phyloP scores from a whole-genome alignment of 2,329 filamentous ascomycete species.

The Calonectria naviculata region DNA sequence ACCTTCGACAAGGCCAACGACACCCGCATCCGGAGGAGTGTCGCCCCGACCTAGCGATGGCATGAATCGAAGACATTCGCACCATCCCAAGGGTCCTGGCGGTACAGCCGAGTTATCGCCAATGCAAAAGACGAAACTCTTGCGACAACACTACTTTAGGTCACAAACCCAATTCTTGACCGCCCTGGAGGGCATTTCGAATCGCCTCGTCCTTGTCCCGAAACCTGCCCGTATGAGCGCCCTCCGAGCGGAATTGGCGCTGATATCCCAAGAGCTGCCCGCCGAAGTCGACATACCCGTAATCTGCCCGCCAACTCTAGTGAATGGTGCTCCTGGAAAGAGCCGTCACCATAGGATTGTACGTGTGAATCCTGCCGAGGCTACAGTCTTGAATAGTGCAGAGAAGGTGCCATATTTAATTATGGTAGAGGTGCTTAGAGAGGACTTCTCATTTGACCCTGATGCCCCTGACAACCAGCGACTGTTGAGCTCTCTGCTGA shows the following conservation, averaged over 20 bases:
- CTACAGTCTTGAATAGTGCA: constrained; percentile 86
- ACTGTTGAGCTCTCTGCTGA: constrained; percentile 67
- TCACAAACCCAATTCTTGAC: constrained; percentile 84
- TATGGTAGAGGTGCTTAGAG: constrained; percentile 84
- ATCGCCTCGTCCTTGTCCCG: constrained; percentile 83
- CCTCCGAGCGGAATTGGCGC: constrained; percentile 80
- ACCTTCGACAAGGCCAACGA: constrained; percentile 63
- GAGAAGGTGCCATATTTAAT: constrained; percentile 87
- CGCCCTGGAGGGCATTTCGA: constrained; percentile 85
- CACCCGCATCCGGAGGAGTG: constrained; percentile 67
- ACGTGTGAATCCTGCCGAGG: constrained; percentile 83
- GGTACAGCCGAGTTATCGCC: constrained; percentile 71
- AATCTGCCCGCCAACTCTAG: constrained; percentile 80
- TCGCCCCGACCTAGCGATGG: constrained; percentile 57
- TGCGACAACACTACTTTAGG: constrained; percentile 86
- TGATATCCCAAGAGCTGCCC: constrained; percentile 84
- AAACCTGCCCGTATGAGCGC: constrained; percentile 86
- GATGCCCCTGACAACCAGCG: constrained; percentile 78
- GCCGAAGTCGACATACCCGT: constrained; percentile 87
- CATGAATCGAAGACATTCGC: constrained; percentile 70
- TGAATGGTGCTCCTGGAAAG: constrained; percentile 78
- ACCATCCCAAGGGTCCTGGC: constrained; percentile 66
- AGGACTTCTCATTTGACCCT: constrained; percentile 87
- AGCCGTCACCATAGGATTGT: constrained; percentile 87
- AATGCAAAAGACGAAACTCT: constrained; percentile 75